These are phyloP conservation scores for Globisporangium takayamanum DNA, from an alignment of 352 stramenopile species.

Conservation along the genomic window DNA sequence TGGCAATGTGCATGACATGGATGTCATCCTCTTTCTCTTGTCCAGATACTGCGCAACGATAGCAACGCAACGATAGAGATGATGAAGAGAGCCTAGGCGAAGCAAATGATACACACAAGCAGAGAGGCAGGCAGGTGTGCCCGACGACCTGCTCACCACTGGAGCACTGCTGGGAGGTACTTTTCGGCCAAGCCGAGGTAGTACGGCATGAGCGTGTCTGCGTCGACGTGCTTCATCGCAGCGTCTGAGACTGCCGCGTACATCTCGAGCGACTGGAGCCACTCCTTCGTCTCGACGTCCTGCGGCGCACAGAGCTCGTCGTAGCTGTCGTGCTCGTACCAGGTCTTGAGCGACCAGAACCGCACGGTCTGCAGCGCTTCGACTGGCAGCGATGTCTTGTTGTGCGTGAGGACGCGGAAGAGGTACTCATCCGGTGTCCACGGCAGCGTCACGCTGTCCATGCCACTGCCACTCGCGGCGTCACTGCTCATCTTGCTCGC, in stretches of 20 bases:
- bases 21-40: no score
- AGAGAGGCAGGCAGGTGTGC: no score
- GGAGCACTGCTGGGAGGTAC: constrained; percentile 56
- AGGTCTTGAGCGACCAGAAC: constrained; percentile 72
- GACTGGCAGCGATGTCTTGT: constrained; percentile 47
- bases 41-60: not conserved
- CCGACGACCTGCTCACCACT: constrained; percentile 43
- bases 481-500: not conserved
- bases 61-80: not conserved
- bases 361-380: constrained; percentile 62
- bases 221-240: constrained; percentile 26
- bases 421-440: constrained; percentile 83
- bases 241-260: constrained; percentile 35
- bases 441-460: constrained; percentile 44
- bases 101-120: not conserved
- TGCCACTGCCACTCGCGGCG: constrained; percentile 10
- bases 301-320: constrained; percentile 32
- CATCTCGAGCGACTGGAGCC: constrained; percentile 39
- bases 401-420: constrained; percentile 54
- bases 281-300: constrained; percentile 61
- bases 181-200: constrained; percentile 64
- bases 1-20: no score
- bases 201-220: constrained; percentile 48
- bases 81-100: not conserved
- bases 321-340: constrained; percentile 56